Conservation (phyloP, 2,329 filamentous ascomycete species). For the Ophiostoma himal-ulmi region DNA sequence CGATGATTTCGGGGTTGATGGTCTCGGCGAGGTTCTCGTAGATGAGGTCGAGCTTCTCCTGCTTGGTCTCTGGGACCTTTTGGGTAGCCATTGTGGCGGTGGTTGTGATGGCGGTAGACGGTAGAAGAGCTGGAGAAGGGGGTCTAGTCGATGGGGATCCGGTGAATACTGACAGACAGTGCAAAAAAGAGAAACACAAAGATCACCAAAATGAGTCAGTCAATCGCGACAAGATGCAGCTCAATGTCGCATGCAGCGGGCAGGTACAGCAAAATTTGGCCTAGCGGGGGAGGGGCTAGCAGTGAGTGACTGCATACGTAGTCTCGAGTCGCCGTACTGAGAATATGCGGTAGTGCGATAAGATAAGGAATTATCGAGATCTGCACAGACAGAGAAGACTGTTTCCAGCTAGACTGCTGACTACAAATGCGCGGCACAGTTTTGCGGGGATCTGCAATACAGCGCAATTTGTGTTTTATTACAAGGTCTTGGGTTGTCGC, state of each 20-base stretch:
- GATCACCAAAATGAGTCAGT: slow-evolving; percentile 3
- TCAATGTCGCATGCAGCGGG: background rate
- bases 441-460: background rate
- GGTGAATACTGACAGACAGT: too few species aligned
- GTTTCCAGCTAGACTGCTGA: background rate
- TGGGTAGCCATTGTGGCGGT: slow-evolving; percentile 22
- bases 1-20: slow-evolving; percentile 77
- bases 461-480: too few species aligned
- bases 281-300: slow-evolving; percentile 12
- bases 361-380: background rate
- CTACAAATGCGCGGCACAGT: background rate
- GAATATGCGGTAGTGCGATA: background rate
- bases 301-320: background rate
- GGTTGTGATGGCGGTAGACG: background rate
- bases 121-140: background rate
- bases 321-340: background rate
- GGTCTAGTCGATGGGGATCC: background rate
- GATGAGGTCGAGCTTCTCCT: slow-evolving; percentile 66
- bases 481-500: too few species aligned
- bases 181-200: background rate
- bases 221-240: slow-evolving; percentile 9
- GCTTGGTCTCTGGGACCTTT: slow-evolving; percentile 26
- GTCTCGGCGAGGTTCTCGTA: slow-evolving; percentile 74
- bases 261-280: background rate
- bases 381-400: background rate